Percentiles rank a stretch among this genome's conserved stretches.
Evolutionary conservation across 2,329 filamentous ascomycete species (phyloP).

Genomic region (Septoria linicola): DNA sequence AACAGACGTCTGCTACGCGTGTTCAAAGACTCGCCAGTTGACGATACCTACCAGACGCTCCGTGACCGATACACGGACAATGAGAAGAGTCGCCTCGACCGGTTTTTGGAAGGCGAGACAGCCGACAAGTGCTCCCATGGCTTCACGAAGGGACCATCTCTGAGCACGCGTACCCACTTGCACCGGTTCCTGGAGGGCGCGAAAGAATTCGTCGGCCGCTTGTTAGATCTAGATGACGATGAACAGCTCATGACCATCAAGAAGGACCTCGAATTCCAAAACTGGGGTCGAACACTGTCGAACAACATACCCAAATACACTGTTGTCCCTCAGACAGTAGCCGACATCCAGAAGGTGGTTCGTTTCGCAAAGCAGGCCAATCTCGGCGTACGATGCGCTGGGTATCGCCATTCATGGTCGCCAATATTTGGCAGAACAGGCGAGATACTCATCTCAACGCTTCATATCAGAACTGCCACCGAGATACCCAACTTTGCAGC

Average conservation of each 20-base stretch:
- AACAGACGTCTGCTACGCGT: constrained; percentile 15
- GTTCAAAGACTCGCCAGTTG: constrained; percentile 14
- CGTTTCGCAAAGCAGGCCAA: constrained; percentile 12
- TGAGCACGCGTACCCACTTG: constrained; percentile 9
- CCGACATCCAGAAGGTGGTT: constrained; percentile 18
- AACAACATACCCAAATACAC: constrained; percentile 16
- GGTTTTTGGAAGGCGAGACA: constrained; percentile 8
- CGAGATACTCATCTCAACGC: constrained; percentile 16
- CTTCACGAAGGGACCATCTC: constrained; percentile 12
- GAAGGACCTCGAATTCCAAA: constrained; percentile 18
- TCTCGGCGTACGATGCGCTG: constrained; percentile 15
- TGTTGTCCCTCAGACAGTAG: constrained; percentile 14
- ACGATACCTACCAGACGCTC: constrained; percentile 19
- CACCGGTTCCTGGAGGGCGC: constrained; percentile 11
- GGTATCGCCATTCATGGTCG: constrained; percentile 18
- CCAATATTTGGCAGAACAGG: constrained; percentile 14
- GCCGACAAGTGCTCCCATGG: constrained; percentile 15
- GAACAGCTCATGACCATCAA: constrained; percentile 14
- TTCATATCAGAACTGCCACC: constrained; percentile 15
- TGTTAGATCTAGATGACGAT: constrained; percentile 16
- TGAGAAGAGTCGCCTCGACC: constrained; percentile 13
- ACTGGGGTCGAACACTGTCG: constrained; percentile 17
- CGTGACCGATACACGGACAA: constrained; percentile 12
- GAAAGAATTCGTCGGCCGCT: constrained; percentile 2
- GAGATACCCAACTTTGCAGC: constrained; percentile 12